Percentiles rank a stretch among this genome's conserved stretches.
Evolutionary conservation across 192 early-diverging fungal species (phyloP).

Genomic region (Coemansia sp.): DNA sequence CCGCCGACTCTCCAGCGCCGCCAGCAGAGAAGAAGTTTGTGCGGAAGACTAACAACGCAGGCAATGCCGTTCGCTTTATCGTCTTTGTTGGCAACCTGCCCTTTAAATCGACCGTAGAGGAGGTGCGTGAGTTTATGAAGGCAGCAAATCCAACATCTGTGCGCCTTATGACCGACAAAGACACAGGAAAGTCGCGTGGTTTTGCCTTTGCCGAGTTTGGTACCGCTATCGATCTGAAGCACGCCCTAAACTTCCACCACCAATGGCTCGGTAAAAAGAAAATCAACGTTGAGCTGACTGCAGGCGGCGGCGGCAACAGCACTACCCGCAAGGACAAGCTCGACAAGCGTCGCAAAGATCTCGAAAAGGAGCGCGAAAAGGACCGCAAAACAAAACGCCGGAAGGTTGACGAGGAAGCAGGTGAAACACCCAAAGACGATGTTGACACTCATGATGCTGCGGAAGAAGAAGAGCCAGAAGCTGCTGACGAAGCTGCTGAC

Average conservation of each 20-base stretch:
- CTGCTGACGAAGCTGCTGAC: no score
- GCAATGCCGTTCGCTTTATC: conserved; percentile 51
- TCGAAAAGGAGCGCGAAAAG: conserved; percentile 43
- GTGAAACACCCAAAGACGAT: not conserved
- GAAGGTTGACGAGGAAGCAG: conserved; percentile 8
- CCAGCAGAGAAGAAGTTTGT: conserved; percentile 35
- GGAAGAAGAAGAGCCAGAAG: not conserved
- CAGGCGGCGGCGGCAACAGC: conserved; percentile 69
- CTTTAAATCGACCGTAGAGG: conserved; percentile 63
- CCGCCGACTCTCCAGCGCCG: not conserved
- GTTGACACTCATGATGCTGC: not conserved
- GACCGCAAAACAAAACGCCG: conserved; percentile 20
- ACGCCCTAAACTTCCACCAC: conserved; percentile 66
- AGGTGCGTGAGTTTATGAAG: conserved; percentile 61
- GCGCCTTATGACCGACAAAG: conserved; percentile 68
- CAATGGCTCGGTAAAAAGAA: conserved; percentile 61
- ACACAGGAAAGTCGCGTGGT: conserved; percentile 68
- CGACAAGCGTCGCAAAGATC: conserved; percentile 32
- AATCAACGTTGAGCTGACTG: conserved; percentile 74
- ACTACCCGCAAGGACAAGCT: conserved; percentile 38
- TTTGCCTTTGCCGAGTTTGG: conserved; percentile 74
- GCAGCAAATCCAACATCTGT: conserved; percentile 60
- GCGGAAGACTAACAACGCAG: conserved; percentile 20
- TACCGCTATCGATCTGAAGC: conserved; percentile 56
- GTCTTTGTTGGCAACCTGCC: conserved; percentile 68